phyloP scores from a whole-genome alignment of 1,284 basidiomycete species.

The Ceratobasidium sp. region DNA sequence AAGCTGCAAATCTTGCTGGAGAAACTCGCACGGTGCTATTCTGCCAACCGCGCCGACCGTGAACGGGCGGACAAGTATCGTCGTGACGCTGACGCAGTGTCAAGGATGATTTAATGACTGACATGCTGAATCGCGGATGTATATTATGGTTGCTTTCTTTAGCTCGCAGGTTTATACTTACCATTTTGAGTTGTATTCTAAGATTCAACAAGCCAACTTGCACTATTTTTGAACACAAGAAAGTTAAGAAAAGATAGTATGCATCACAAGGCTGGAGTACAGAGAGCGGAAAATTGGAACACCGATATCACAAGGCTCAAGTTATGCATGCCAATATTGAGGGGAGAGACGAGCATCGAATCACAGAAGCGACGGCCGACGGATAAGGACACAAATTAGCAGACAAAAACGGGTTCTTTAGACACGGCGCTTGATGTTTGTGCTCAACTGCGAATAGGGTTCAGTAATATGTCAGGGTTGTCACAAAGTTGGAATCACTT shows the following conservation, averaged over 20 bases:
- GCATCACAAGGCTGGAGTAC: constrained; percentile 35
- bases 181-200: constrained; percentile 17
- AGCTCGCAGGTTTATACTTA: constrained; percentile 5
- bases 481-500: constrained; percentile 42
- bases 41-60: constrained; percentile 61
- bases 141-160: not conserved
- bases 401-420: constrained; percentile 55
- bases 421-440: constrained; percentile 86
- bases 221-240: not conserved
- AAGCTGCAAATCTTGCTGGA: constrained; percentile 55
- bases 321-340: constrained; percentile 35
- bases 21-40: constrained; percentile 64
- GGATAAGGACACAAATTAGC: not conserved
- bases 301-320: constrained; percentile 32
- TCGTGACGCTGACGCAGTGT: constrained; percentile 81
- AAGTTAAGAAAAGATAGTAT: constrained; percentile 23
- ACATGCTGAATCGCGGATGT: not conserved
- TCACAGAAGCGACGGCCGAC: constrained; percentile 38
- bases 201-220: not conserved
- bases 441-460: constrained; percentile 64
- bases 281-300: constrained; percentile 33
- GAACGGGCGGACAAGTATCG: constrained; percentile 76
- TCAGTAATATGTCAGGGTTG: not conserved
- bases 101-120: constrained; percentile 58
- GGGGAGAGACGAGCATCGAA: constrained; percentile 27